Evolutionary conservation across 805 yeast genomes (phyloP).

Genomic region (Cyberlindnera meyerae): DNA sequence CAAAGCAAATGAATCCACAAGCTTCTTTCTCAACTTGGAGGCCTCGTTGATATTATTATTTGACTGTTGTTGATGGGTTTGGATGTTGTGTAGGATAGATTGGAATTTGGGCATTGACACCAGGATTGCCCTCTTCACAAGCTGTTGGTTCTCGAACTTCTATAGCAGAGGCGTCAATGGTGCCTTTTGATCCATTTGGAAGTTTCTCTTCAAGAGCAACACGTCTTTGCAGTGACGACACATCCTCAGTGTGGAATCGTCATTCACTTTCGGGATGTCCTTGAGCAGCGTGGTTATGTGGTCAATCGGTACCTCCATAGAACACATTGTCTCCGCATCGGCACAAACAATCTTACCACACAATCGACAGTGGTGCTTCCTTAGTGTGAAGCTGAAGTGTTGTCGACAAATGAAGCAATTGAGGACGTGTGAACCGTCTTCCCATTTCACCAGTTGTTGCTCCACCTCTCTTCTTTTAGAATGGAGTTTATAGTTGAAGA

Average conservation of each 20-base stretch:
- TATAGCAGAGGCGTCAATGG: conserved; percentile 34
- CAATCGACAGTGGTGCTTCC: conserved; percentile 89
- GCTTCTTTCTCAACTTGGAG: conserved; percentile 36
- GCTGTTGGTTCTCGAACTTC: conserved; percentile 38
- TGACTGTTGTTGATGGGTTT: conserved; percentile 28
- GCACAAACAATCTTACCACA: conserved; percentile 87
- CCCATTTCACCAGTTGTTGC: conserved; percentile 59
- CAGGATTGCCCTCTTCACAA: conserved; percentile 34
- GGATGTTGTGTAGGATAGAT: conserved; percentile 30
- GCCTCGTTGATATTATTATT: conserved; percentile 32
- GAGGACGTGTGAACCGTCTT: conserved; percentile 40
- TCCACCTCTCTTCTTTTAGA: conserved; percentile 37
- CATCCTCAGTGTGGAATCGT: conserved; percentile 42
- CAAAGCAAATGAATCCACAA: conserved; percentile 45
- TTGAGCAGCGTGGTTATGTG: conserved; percentile 17
- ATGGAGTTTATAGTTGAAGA: conserved; percentile 23
- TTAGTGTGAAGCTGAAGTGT: conserved; percentile 47
- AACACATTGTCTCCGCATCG: conserved; percentile 56
- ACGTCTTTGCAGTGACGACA: conserved; percentile 66
- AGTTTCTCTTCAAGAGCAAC: conserved; percentile 53
- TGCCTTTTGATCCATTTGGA: conserved; percentile 33
- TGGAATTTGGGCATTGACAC: conserved; percentile 41
- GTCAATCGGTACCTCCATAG: conserved; percentile 59
- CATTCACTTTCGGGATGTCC: conserved; percentile 21
- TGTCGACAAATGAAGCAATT: conserved; percentile 63